phyloP scores from a whole-genome alignment of 2,329 filamentous ascomycete genomes.

The Neonectria ditissima region DNA sequence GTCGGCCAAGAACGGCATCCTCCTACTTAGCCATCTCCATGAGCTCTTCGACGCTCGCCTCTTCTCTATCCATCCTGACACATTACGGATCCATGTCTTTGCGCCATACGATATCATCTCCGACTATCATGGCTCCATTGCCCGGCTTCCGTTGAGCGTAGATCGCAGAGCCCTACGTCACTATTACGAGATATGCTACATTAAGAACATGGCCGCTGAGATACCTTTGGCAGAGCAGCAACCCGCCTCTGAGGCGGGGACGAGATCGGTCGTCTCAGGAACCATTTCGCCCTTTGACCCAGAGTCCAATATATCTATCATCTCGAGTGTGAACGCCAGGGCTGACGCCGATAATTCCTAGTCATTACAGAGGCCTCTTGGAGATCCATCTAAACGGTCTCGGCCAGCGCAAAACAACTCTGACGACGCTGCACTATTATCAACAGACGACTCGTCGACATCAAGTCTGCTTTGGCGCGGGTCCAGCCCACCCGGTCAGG shows the following conservation, averaged over 20 bases:
- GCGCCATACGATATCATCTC: conserved; percentile 19
- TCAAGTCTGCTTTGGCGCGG: background rate
- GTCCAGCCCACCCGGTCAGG: background rate
- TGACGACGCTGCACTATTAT: background rate
- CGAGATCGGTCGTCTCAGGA: background rate
- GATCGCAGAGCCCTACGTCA: conserved; percentile 31
- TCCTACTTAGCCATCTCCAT: conserved; percentile 36
- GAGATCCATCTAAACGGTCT: background rate
- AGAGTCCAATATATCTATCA: background rate
- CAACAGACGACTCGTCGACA: background rate
- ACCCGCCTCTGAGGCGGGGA: background rate
- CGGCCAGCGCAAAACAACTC: background rate
- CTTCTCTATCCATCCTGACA: conserved; percentile 41
- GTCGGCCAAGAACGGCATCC: conserved; percentile 28
- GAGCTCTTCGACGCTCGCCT: conserved; percentile 36
- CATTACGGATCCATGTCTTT: conserved; percentile 28
- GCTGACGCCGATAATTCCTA: background rate
- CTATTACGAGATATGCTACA: conserved; percentile 41
- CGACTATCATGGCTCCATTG: background rate
- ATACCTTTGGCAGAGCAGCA: background rate
- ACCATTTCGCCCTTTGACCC: background rate
- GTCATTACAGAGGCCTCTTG: background rate
- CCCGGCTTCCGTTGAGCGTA: conserved; percentile 5
- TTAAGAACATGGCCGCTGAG: conserved; percentile 35
- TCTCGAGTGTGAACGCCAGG: background rate